phyloP scores from a whole-genome alignment of 23 red algal genomes.

The Gracilaria gracilis region DNA sequence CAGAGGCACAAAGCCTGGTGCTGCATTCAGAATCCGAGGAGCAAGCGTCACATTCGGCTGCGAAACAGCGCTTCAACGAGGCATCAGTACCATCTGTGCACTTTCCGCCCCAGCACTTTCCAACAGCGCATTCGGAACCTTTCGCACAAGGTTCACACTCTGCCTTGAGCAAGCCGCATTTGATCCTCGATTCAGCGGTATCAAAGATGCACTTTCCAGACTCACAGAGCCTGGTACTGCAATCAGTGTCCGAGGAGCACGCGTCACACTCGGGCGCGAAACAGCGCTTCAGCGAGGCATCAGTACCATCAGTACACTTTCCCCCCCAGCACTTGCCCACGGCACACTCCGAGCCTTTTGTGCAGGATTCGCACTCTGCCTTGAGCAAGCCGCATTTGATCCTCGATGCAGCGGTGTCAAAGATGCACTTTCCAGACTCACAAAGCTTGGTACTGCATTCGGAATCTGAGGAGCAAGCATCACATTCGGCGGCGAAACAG shows the following conservation, averaged over 20 bases:
- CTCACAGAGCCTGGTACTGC: not conserved
- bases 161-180: not conserved
- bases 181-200: slow-evolving; percentile 9
- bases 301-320: slow-evolving; percentile 30
- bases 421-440: slow-evolving; percentile 27
- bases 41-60: slow-evolving; percentile 38
- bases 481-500: slow-evolving; percentile 45
- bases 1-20: not conserved
- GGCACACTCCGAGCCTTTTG: not conserved
- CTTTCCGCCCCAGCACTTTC: slow-evolving; percentile 33
- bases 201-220: slow-evolving; percentile 32
- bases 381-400: slow-evolving; percentile 6
- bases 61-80: slow-evolving; percentile 17
- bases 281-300: not conserved
- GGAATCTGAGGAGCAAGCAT: slow-evolving; percentile 21
- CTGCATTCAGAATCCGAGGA: slow-evolving; percentile 8
- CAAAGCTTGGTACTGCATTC: slow-evolving; percentile 28
- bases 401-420: not conserved
- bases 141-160: slow-evolving; percentile 9
- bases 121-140: slow-evolving; percentile 4
- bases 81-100: not conserved
- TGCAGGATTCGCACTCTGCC: slow-evolving; percentile 12
- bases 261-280: slow-evolving; percentile 41
- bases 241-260: slow-evolving; percentile 16
- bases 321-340: not conserved